phyloP scores from a whole-genome alignment of 345 rosid genomes.

The Melaleuca quinquenervia region DNA sequence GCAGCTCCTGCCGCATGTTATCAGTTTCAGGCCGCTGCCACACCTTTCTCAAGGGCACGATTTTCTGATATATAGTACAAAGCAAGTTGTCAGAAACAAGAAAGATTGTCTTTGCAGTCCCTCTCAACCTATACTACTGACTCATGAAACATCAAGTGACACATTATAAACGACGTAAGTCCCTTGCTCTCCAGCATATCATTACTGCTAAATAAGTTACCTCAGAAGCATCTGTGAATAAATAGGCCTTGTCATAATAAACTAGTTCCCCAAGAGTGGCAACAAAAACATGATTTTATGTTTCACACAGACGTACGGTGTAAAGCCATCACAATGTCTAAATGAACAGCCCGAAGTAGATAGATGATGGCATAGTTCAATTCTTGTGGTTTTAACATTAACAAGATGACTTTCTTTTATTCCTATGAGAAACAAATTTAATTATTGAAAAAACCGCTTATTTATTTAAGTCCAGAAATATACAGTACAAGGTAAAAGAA shows the following conservation, averaged over 20 bases:
- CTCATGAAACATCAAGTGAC: not conserved
- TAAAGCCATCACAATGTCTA: not conserved
- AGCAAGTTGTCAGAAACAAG: not conserved
- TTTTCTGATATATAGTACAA: constrained; percentile 44
- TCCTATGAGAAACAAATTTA: not conserved
- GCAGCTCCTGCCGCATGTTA: constrained; percentile 93
- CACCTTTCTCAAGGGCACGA: constrained; percentile 87
- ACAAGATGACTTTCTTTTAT: not conserved
- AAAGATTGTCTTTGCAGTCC: not conserved
- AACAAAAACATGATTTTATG: not conserved
- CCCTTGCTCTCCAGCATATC: not conserved
- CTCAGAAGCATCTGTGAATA: not conserved
- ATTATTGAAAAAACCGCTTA: not conserved
- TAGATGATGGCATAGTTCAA: not conserved
- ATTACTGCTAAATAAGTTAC: not conserved
- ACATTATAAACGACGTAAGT: not conserved
- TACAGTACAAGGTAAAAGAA: not conserved
- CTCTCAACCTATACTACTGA: not conserved
- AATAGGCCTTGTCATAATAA: not conserved
- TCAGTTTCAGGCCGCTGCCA: constrained; percentile 98
- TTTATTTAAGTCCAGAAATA: not conserved
- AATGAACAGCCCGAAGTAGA: not conserved
- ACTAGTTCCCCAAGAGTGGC: not conserved
- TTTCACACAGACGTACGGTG: not conserved
- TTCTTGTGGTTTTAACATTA: not conserved